Evolutionary conservation across 371 early-diverging fungal genomes (phyloP), one percentile per base, ranked within the genome.

Genomic region (Mortierella sp.): DNA sequence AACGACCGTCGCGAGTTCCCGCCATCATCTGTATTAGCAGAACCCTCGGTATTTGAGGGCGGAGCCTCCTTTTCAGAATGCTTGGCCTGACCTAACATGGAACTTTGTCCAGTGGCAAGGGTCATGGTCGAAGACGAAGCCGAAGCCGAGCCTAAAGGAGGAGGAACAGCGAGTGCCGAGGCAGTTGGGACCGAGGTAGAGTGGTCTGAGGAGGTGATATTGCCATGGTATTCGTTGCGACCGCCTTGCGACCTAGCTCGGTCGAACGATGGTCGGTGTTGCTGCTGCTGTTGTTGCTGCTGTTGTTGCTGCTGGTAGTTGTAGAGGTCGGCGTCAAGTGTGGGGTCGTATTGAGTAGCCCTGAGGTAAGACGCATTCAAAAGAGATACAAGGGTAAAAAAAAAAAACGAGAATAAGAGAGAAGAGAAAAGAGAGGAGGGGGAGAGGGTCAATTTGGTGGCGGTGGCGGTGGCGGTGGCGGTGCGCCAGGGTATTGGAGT

Each of bases 271-370:
- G 37, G 29, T 46, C 47, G 26, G 19, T 59, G 59, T 37, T 37
- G 37, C 37, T 37, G 37, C 37, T 37, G 37, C 7, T 37, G 37
- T 9, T 37, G 37, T 9, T 37, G n/a, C 47, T 44, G 26, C 52
- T 62, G 65, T 48, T 60, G 62, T 47, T 60, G 57, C 1, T 52
- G 63, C 43, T 73, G 73, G 26, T 48, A 50, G 44, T 48, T 59
- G 53, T 61, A 67, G 9, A 46, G 18, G 37, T 62, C 58, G 15
- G 43, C 67, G 58, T 72, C 67, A 25, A 66, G 53, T 18, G 63
- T 57, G 2, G 68, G 64, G 59, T 74, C 69, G 37, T 74, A 69
- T 46, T 69, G 75, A 29, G 66, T 69, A n/a, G 52, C 70, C 57
- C 70, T 74, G 28, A 43, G n/a, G 28, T 21, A 7, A 14, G 45